phyloP scores from a whole-genome alignment of 495 filamentous ascomycete genomes.

The Glarea lozoyensis region DNA sequence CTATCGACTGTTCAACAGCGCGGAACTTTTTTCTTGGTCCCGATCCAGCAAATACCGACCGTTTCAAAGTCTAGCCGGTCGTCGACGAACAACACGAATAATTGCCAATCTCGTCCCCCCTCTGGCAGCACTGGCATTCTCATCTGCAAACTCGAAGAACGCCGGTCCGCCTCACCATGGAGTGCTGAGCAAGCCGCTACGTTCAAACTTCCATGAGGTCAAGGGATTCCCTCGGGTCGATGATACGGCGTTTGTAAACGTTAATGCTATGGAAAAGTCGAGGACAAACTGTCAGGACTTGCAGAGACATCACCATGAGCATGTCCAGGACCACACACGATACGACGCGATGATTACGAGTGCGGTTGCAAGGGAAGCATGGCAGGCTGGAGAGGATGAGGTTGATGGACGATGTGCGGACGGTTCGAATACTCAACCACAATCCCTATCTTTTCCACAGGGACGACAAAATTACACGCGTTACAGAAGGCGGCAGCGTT shows the following conservation, averaged over 20 bases:
- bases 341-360: conserved; percentile 10
- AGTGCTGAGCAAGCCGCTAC: not conserved
- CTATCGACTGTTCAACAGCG: no score
- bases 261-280: conserved; percentile 18
- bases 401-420: not conserved
- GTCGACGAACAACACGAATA: no score
- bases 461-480: not conserved
- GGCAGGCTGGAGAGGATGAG: not conserved
- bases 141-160: no score
- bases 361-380: conserved; percentile 5
- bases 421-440: not conserved
- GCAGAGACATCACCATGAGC: conserved; percentile 5
- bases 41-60: no score
- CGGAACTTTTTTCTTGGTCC: no score
- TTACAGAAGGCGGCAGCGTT: not conserved
- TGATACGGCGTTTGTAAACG: conserved; percentile 11
- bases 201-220: conserved; percentile 8
- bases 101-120: no score
- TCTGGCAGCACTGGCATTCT: no score
- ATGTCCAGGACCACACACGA: conserved; percentile 2
- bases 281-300: conserved; percentile 7
- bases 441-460: not conserved
- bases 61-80: no score
- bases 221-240: conserved; percentile 5
- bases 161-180: not conserved